Evolutionary conservation across 305 asterid species (phyloP).

Genomic region (Stenogyne calaminthoides): DNA sequence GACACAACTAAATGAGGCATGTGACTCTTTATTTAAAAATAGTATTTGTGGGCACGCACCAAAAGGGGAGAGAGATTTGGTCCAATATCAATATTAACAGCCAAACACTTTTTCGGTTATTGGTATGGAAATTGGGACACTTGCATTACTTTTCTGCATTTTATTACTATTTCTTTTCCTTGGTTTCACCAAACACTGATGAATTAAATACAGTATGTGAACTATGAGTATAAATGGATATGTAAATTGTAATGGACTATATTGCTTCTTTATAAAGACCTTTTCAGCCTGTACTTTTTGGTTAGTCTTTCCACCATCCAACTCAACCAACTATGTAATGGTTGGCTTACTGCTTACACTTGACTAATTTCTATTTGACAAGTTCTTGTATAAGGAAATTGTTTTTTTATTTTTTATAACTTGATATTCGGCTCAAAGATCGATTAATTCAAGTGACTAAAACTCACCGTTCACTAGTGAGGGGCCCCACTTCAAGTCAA

Average conservation of each 20-base stretch:
- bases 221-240: no score
- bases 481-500: no score
- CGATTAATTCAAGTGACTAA: no score
- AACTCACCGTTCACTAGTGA: no score
- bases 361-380: neutral
- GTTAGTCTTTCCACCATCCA: no score
- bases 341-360: neutral
- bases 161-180: neutral
- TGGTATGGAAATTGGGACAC: neutral
- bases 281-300: no score
- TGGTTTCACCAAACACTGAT: neutral
- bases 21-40: conserved; percentile 26
- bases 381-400: neutral
- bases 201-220: no score
- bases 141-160: neutral
- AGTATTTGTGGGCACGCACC: conserved; percentile 41
- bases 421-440: no score
- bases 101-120: conserved; percentile 31
- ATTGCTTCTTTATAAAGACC: neutral
- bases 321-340: no score
- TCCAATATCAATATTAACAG: conserved; percentile 23
- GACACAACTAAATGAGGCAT: conserved; percentile 37
- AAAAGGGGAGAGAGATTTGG: conserved; percentile 39
- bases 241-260: no score
- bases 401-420: no score